Percentiles rank a stretch among this genome's conserved stretches.
Evolutionary conservation across 2,329 filamentous ascomycete genomes (phyloP).

Genomic region (Fusarium paranaense): DNA sequence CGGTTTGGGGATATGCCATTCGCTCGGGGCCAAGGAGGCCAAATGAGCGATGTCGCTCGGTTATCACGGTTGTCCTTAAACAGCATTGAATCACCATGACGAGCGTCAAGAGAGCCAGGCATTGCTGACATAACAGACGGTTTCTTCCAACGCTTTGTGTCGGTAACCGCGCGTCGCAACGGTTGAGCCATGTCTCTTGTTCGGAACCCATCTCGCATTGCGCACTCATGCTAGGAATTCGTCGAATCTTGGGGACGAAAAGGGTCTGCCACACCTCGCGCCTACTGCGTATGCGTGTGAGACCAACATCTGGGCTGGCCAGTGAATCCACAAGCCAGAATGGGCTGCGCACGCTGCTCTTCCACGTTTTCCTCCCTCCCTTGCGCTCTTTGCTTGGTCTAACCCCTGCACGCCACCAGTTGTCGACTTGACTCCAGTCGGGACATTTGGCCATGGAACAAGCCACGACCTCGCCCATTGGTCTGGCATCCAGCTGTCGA

Average conservation of each 20-base stretch:
- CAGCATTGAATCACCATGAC: slow-evolving; percentile 42
- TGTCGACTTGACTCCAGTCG: slow-evolving; percentile 27
- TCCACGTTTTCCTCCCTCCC: slow-evolving; percentile 45
- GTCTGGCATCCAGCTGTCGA: slow-evolving; percentile 10
- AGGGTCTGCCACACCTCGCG: slow-evolving; percentile 27
- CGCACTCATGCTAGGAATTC: slow-evolving; percentile 6
- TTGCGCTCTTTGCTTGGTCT: slow-evolving; percentile 27
- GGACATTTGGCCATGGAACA: slow-evolving; percentile 22
- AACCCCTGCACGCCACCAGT: slow-evolving; percentile 38
- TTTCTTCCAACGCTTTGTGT: slow-evolving; percentile 18
- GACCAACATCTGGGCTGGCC: slow-evolving; percentile 26
- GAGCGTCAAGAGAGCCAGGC: neutral
- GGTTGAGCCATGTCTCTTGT: slow-evolving; percentile 2
- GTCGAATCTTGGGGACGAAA: slow-evolving; percentile 23
- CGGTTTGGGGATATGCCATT: slow-evolving; percentile 31
- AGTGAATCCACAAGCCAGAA: slow-evolving; percentile 24
- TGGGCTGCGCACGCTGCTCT: slow-evolving; percentile 18
- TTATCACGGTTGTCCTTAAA: slow-evolving; percentile 13
- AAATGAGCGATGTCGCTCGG: slow-evolving; percentile 32
- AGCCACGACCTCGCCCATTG: slow-evolving; percentile 28
- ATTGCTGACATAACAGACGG: slow-evolving; percentile 7
- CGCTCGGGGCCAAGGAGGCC: slow-evolving; percentile 16
- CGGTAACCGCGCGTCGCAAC: slow-evolving; percentile 2
- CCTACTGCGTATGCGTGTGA: slow-evolving; percentile 32
- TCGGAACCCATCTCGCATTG: neutral